A percentile compares a stretch with the other conserved stretches of the same genome.
phyloP scores from a whole-genome alignment of 805 yeast species.

The Ogataea sp. region DNA sequence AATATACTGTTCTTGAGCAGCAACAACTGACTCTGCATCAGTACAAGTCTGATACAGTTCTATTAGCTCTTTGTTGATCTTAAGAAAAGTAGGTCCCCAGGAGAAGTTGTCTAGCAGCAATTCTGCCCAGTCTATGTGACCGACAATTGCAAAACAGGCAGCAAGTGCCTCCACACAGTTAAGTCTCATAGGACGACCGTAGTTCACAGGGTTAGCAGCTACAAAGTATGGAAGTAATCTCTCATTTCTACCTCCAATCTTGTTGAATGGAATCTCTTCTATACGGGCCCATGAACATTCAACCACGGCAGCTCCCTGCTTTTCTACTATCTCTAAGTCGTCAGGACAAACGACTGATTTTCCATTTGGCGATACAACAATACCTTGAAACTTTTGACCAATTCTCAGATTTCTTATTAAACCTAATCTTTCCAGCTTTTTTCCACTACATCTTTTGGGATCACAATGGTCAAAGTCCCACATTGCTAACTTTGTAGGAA shows the following conservation, averaged over 20 bases:
- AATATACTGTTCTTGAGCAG: constrained; percentile 72
- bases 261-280: constrained; percentile 92
- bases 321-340: constrained; percentile 70
- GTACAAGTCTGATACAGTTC: constrained; percentile 72
- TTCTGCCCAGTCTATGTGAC: constrained; percentile 83
- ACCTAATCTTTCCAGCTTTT: constrained; percentile 84
- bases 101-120: constrained; percentile 70
- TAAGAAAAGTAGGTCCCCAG: constrained; percentile 88
- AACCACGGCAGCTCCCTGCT: constrained; percentile 90
- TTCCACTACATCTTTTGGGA: constrained; percentile 95
- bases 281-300: constrained; percentile 98
- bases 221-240: constrained; percentile 84
- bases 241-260: constrained; percentile 87
- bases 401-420: constrained; percentile 68
- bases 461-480: constrained; percentile 99
- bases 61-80: constrained; percentile 71
- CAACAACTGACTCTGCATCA: constrained; percentile 63
- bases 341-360: constrained; percentile 83
- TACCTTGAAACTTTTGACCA: constrained; percentile 91
- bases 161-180: constrained; percentile 98
- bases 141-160: constrained; percentile 92
- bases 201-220: constrained; percentile 96
- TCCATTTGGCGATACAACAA: constrained; percentile 92
- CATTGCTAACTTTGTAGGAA: constrained; percentile 90
- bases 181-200: constrained; percentile 91